Evolutionary conservation across 1,284 basidiomycete genomes (phyloP), one percentile per base, ranked within the genome.

Genomic region (Vanrija humicola): DNA sequence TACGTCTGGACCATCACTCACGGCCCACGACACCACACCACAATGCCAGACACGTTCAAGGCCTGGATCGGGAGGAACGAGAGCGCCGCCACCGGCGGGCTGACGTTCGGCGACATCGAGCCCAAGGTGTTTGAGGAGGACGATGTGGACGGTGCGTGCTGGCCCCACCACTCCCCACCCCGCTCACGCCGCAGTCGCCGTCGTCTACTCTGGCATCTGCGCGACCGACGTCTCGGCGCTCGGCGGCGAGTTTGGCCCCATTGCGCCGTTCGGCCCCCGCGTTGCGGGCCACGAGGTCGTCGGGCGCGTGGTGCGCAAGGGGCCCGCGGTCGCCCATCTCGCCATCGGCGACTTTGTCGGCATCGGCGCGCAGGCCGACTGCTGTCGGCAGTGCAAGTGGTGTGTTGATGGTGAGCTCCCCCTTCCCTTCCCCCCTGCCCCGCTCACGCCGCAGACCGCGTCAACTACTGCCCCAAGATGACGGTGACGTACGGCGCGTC

Each of bases 311-410:
- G 50, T 63, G 12, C 47, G 51, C 15, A 65, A 59, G 12, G 70
- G 70, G 3, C 51, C 61, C 8, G 50, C 65, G n/a, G 60, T 61
- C 14, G 45, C 54, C 42, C 47, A 60, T 45, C 39, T 65, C 56
- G 67, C 69, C 50, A 64, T 66, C 26, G 80, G 80, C 46, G 77
- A 80, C 60, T 62, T 77, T 6, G 79, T 76, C 46, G 80, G 80
- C 50, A 73, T 82, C 23, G 80, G 80, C 25, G 79, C 80, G 3
- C 79, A 81, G 64, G 74, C 72, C 52, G 78, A 78, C 60, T 68
- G 64, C 18, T 79, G 78, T 64, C 54, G 66, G 45, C 59, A 71
- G 52, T 81, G 80, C 63, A 52, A 58, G 6, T 69, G 72, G 15
- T 82, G 80, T 70, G 65, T 73, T 44, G 63, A 65, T 16, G 63